These are phyloP conservation scores for Psilocybe tampanensis DNA, from an alignment of 768 basidiomycete species.

Conservation along the genomic window DNA sequence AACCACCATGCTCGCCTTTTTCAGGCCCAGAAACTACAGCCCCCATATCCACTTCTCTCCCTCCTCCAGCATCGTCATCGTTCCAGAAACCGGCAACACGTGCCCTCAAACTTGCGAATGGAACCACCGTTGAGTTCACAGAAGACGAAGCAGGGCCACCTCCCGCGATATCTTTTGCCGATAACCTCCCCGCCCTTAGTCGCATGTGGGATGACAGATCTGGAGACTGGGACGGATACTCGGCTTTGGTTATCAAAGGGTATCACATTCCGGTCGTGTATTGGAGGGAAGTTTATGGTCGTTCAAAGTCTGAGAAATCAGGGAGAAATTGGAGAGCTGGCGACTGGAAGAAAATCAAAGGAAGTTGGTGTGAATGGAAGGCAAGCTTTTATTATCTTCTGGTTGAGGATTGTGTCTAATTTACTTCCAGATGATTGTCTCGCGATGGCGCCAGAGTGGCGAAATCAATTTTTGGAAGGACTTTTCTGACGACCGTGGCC, in stretches of 20 bases:
- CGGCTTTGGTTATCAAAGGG: slow-evolving; percentile 20
- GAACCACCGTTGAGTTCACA: slow-evolving; percentile 2
- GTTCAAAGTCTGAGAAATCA: background rate
- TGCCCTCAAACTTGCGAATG: background rate
- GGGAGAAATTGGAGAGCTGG: background rate
- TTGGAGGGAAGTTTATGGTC: slow-evolving; percentile 18
- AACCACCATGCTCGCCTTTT: background rate
- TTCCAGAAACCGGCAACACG: background rate
- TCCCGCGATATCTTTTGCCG: slow-evolving; percentile 20
- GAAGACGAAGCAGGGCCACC: slow-evolving; percentile 11
- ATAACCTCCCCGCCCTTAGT: slow-evolving; percentile 22
- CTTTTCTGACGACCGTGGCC: slow-evolving; percentile 1
- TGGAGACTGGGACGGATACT: slow-evolving; percentile 18
- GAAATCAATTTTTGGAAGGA: slow-evolving; percentile 9
- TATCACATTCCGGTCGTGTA: slow-evolving; percentile 18
- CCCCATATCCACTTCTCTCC: background rate
- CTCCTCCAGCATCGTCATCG: background rate
- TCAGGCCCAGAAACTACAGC: background rate
- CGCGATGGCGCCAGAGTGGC: background rate
- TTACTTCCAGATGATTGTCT: background rate
- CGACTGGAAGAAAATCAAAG: background rate
- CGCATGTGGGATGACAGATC: slow-evolving; percentile 29
- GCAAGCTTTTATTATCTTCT: background rate
- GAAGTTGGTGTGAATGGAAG: slow-evolving; percentile 1
- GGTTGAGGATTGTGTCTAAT: background rate